Evolutionary conservation across 495 filamentous ascomycete genomes (phyloP), one percentile per base, ranked within the genome.

Genomic region (Recurvomyces mirabilis): DNA sequence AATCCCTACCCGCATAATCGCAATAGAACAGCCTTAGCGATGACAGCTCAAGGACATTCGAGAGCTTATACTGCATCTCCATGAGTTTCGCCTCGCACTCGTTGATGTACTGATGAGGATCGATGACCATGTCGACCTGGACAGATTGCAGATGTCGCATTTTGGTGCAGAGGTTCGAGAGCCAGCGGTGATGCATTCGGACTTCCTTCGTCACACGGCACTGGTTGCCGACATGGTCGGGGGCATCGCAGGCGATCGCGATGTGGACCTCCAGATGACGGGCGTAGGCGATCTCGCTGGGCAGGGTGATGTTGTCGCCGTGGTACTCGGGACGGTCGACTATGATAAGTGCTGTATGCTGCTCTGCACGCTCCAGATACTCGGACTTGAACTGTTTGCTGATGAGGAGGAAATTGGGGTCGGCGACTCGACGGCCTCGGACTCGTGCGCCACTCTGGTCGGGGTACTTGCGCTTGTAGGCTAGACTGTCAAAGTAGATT

Each of bases 141-240:
- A 46, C 4, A 13, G 33, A 26, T 1, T 39, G 20, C 1, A 46
- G 24, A 10, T 23, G 33, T 14, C 34, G 19, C 43, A 46, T 38
- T n/a, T 46, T 30, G 33, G 22, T 12, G 22, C 21, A 18, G 2
- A 46, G 35, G 17, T 46, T 23, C 10, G 17, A 32, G 15, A 46
- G 26, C 43, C 43, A 46, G 9, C 29, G 38, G 13, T 34, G 43
- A 15, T 46, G 43, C 43, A 46, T 46, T 5, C 43, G 32, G 11
- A 26, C 10, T 23, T 46, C 43, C 14, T 30, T 30, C 1, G 38
- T 3, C 22, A 46, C 34, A n/a, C 43, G 19, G 23, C 43, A 46
- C 9, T 29, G 22, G 4, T 33, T 21, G 15, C n/a, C 18, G 21
- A 30, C 13, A 18, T 39, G 43, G 17, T 46, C 33, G 4, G 43